These are phyloP conservation scores for Parachaetomium inaequale DNA, from an alignment of 495 filamentous ascomycete species.

Conservation along the genomic window DNA sequence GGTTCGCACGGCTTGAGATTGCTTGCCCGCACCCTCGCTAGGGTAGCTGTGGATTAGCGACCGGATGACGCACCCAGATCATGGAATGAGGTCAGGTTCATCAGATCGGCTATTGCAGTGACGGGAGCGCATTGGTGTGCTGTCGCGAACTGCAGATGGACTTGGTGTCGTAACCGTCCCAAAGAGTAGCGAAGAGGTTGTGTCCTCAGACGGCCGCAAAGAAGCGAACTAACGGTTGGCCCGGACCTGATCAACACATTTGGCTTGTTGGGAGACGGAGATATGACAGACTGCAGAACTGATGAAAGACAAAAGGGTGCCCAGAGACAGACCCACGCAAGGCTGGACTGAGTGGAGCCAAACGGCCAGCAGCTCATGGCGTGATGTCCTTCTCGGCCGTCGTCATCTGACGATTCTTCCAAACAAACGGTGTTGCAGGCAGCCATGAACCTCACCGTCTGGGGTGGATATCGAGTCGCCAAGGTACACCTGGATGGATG, in stretches of 20 bases:
- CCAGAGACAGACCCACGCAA: neutral
- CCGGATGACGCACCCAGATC: slow-evolving; percentile 24
- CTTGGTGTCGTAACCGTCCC: no score
- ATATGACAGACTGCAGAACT: no score
- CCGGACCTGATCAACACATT: no score
- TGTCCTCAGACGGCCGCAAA: no score
- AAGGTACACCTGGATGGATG: neutral
- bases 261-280: no score
- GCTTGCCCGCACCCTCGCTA: neutral
- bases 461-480: neutral
- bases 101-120: no score
- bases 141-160: no score
- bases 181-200: no score
- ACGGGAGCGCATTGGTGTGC: no score
- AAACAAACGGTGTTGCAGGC: neutral
- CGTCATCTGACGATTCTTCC: slow-evolving; percentile 14
- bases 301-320: no score
- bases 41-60: slow-evolving; percentile 4
- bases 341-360: neutral
- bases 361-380: slow-evolving; percentile 15
- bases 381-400: slow-evolving; percentile 15
- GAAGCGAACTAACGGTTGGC: no score
- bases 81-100: neutral
- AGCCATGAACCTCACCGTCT: neutral
- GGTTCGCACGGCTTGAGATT: slow-evolving; percentile 24